Conservation (phyloP, 2,329 filamentous ascomycete species). For the Ophiobolus disseminans region DNA sequence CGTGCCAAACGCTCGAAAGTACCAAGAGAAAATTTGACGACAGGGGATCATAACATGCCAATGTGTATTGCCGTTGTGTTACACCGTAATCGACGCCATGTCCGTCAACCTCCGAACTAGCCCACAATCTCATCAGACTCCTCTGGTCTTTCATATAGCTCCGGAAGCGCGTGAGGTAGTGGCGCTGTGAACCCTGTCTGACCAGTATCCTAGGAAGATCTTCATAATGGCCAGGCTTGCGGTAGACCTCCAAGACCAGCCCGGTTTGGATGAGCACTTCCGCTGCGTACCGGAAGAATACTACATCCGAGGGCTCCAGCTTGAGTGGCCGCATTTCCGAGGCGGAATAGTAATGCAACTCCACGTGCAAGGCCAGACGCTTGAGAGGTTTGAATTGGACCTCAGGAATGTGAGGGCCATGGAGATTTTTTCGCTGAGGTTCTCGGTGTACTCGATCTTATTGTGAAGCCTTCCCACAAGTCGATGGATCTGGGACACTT, state of each 20-base stretch:
- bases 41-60: too few relatives aligned
- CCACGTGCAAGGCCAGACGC: background rate
- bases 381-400: background rate
- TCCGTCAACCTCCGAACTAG: too few relatives aligned
- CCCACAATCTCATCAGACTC: too few relatives aligned
- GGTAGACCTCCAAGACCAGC: background rate
- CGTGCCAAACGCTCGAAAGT: too few relatives aligned
- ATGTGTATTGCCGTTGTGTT: too few relatives aligned
- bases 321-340: background rate
- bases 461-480: background rate
- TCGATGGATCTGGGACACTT: background rate
- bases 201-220: background rate
- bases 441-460: background rate
- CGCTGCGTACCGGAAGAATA: background rate
- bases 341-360: background rate
- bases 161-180: background rate
- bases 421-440: background rate
- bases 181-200: background rate
- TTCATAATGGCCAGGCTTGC: background rate
- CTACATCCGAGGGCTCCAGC: background rate
- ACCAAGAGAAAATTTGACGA: too few relatives aligned
- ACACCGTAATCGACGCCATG: too few relatives aligned
- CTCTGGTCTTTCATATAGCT: background rate
- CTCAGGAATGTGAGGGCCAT: background rate
- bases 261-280: background rate